Evolutionary conservation across 176 grass and related monocot species (phyloP), one percentile per base, ranked within the genome.

Genomic region (Alopecurus myosuroides): DNA sequence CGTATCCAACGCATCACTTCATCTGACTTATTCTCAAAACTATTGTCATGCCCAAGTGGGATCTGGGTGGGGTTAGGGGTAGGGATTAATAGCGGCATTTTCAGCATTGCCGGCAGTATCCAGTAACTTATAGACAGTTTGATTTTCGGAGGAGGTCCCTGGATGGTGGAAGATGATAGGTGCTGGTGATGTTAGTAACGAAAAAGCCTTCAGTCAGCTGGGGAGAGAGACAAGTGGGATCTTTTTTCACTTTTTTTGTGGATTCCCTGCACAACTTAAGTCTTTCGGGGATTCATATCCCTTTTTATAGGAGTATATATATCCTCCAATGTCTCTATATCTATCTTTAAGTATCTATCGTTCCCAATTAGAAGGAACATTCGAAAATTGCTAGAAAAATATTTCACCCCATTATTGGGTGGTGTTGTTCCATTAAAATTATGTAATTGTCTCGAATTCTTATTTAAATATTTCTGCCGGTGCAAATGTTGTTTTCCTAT

Each of bases 1-100:
- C 83, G 2, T 93, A 95, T 53, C 95, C 95, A 45, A 98, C 90
- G 42, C 86, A 95, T 46, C 91, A 98, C 88, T 98, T 95, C 77
- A 39, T 91, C 68, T 94, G 64, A 90, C 78, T 19, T 73, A 86
- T 63, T 56, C 28, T 4, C 17, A 60, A 55, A 56, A 23, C 37
- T 81, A 81, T 66, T 60, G 36, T n/a, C n/a, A n/a, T n/a, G n/a
- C n/a, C n/a, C n/a, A n/a, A n/a, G n/a, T n/a, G n/a, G n/a, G n/a
- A n/a, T n/a, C n/a, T n/a, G n/a, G n/a, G n/a, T n/a, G n/a, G n/a
- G n/a, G n/a, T n/a, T n/a, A n/a, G n/a, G n/a, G n/a, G n/a, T n/a
- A n/a, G n/a, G 37, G 61, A 23, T 76, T 84, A 73, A 31, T 84
- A 60, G 85, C 52, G 74, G 65, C 44, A 75, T 74, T 83, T 90